Evolutionary conservation across 805 yeast species (phyloP).

Genomic region (Kodamaea restingae): DNA sequence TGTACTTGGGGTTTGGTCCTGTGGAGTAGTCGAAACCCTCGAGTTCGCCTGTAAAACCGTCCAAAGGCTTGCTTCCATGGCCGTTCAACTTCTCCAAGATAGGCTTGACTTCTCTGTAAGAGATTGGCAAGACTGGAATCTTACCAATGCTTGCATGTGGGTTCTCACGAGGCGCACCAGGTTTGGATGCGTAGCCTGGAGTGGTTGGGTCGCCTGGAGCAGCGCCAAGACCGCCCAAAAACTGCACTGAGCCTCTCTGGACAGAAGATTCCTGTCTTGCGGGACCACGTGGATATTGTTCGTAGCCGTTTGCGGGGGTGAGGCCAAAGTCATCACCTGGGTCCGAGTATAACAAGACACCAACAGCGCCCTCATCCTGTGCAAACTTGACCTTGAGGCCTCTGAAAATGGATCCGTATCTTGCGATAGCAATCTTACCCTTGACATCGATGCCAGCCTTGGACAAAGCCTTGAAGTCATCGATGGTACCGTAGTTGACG

Average conservation of each 20-base stretch:
- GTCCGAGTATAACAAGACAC: constrained; percentile 54
- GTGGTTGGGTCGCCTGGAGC: constrained; percentile 78
- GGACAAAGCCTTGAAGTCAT: constrained; percentile 48
- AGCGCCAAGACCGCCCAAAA: constrained; percentile 44
- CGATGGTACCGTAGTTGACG: constrained; percentile 55
- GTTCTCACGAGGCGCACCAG: constrained; percentile 32
- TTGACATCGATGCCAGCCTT: constrained; percentile 40
- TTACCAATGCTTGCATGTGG: constrained; percentile 32
- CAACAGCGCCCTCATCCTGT: constrained; percentile 57
- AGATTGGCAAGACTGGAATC: constrained; percentile 43
- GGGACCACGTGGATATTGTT: constrained; percentile 59
- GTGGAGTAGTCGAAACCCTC: constrained; percentile 36
- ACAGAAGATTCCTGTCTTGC: constrained; percentile 61
- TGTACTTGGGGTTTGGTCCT: constrained; percentile 35
- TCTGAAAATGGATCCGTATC: constrained; percentile 48
- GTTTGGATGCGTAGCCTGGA: constrained; percentile 62
- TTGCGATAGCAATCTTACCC: constrained; percentile 56
- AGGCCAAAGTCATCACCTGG: constrained; percentile 58
- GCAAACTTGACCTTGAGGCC: constrained; percentile 62
- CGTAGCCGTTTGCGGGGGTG: constrained; percentile 52
- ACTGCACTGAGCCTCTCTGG: constrained; percentile 59
- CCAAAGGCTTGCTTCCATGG: constrained; percentile 24
- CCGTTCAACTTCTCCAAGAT: constrained; percentile 39
- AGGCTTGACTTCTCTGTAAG: constrained; percentile 42
- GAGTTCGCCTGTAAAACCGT: constrained; percentile 37